A percentile compares a stretch with the other conserved stretches of the same genome.
Conservation (phyloP, 345 rosid species). For the Eucalyptus leucophloia region DNA sequence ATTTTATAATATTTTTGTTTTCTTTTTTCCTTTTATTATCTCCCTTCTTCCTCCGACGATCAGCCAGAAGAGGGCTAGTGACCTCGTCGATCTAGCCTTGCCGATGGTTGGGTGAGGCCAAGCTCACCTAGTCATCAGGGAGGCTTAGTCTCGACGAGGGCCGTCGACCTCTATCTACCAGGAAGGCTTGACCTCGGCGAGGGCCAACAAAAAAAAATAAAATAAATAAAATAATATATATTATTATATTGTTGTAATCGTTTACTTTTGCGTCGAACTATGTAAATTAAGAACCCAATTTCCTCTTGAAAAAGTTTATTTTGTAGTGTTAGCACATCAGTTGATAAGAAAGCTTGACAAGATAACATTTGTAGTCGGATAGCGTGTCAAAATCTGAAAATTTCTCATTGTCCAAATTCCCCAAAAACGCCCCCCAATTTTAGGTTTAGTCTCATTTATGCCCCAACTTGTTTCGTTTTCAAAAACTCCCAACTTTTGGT, state of each 20-base stretch:
- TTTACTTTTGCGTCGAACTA: background rate
- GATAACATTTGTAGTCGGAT: background rate
- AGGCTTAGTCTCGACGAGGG: too few species aligned
- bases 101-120: too few species aligned
- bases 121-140: rapidly evolving
- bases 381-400: background rate
- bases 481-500: background rate
- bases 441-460: background rate
- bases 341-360: background rate
- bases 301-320: background rate
- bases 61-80: rapidly evolving
- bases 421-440: background rate
- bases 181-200: too few species aligned
- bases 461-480: background rate
- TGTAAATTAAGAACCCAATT: background rate
- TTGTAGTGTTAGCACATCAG: background rate
- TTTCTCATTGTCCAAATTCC: background rate
- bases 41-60: rapidly evolving
- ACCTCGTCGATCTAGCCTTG: too few species aligned
- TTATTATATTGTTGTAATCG: background rate
- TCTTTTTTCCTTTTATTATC: too few species aligned
- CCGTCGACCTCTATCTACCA: rapidly evolving
- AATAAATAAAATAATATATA: too few species aligned
- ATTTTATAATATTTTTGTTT: too few species aligned
- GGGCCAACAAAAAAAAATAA: background rate